Evolutionary conservation across 257 asterid genomes (phyloP), one percentile per base, ranked within the genome.

Genomic region (Gardenia jasminoides): DNA sequence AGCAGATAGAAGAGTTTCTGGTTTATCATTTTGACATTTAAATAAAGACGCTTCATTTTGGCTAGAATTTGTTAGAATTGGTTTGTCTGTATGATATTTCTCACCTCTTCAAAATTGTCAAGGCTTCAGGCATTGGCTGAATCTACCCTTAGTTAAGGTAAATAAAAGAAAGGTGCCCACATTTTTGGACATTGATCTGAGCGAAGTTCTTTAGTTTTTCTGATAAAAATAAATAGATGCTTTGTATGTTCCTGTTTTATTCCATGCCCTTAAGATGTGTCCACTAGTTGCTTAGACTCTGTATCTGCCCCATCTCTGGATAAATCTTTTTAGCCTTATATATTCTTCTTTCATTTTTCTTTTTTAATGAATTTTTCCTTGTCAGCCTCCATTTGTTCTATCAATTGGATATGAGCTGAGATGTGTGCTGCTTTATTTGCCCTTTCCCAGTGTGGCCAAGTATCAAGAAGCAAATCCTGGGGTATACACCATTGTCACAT

Each of bases 391-490:
- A 26, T 70, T 59, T 17, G 9, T 33, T 64, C 56, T n/a, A 47
- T n/a, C 62, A 39, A 46, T 43, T 64, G 46, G 39, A 36, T 13
- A 52, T 17, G 67, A n/a, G 24, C 68, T 77, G 67, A 31, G 61
- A 68, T 77, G 36, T 50, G 87, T 33, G 78, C 64, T 78, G 74
- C 61, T 81, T 71, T 81, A 76, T 83, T 84, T 76, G 80, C 79
- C 76, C 80, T 73, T 52, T 90, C 86, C 81, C 91, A 93, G 99
- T 83, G 92, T 96, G 86, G 98, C 99, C 79, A 96, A 91, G 88
- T 96, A 96, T 90, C 98, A 93, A 85, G 99, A 96, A 91, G 99
- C 97, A 77, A 96, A 96, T 88, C 99, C 99, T 76, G 99, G 96
- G 80, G 97, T 96, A 69, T 96, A 82, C 90, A 96, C 99, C 72